Evolutionary conservation across 2,329 filamentous ascomycete species (phyloP), one percentile per base, ranked within the genome.

Genomic region (Proliferodiscus dingleyae): DNA sequence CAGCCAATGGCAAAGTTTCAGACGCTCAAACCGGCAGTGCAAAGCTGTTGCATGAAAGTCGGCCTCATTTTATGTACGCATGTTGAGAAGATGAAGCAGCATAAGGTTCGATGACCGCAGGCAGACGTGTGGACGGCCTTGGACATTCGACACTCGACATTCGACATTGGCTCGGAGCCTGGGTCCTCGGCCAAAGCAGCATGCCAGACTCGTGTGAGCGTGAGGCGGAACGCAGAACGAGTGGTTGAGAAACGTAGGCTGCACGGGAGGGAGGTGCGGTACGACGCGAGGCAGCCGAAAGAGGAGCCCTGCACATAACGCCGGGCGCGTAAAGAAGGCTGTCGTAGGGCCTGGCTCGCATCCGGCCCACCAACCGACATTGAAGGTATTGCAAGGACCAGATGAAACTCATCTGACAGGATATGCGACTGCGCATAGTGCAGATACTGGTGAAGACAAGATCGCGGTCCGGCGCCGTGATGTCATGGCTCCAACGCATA

Each of bases 281-380:
- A 53, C 54, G 52, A 57, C 49, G 58, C 57, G 55, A 62, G 50
- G 52, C 47, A 50, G 46, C 54, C 56, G 51, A 48, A 47, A 51
- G 54, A 49, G 49, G 41, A 42, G 49, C 42, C 49, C 40, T 51
- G 53, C 45, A 40, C 33, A 52, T 55, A 56, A 46, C 53, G 54
- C 60, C 60, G 60, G 60, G 61, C 61, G 61, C 61, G 56, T 63
- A 63, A 56, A 60, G 53, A 54, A 54, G 49, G 57, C 56, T 51
- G 51, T 52, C 53, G 58, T 62, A 62, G 55, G 61, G 61, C 53
- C 24, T 58, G 43, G 45, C 49, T 52, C 39, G 37, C 8, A 47
- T 43, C 49, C 11, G 40, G 39, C 19, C 23, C 16, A 36, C 53
- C 50, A 53, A 55, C 51, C 37, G 39, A 32, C 51, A 41, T 36